phyloP scores from a whole-genome alignment of 306 rosid genomes.

The Senna tora region DNA sequence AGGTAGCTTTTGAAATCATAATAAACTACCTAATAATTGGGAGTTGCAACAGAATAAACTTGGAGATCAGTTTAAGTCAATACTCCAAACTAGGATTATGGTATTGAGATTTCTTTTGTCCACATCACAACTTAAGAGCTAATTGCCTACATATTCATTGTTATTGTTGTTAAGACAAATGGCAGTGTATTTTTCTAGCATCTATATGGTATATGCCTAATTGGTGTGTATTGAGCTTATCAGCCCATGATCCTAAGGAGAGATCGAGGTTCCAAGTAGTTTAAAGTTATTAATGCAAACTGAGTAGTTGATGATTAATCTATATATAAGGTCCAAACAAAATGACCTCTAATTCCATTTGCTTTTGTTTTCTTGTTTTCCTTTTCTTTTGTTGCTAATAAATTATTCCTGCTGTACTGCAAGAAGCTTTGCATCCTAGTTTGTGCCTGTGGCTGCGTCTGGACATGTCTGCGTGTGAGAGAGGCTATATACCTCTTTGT shows the following conservation, averaged over 20 bases:
- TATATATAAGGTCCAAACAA: not conserved
- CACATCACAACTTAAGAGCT: no score
- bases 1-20: constrained; percentile 47
- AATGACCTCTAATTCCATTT: not conserved
- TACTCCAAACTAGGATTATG: not conserved
- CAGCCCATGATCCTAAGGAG: not conserved
- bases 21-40: not conserved
- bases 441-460: not conserved
- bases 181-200: not conserved
- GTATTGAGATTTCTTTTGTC: not conserved
- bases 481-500: not conserved
- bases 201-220: not conserved
- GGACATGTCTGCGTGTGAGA: not conserved
- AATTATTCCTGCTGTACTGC: not conserved
- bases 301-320: not conserved
- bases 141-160: no score
- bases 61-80: not conserved
- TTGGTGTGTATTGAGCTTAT: not conserved
- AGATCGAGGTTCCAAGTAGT: constrained; percentile 3
- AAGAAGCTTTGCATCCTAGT: constrained; percentile 6
- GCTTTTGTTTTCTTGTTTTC: not conserved
- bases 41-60: not conserved
- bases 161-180: not conserved
- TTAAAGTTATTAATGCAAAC: not conserved
- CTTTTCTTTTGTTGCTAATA: not conserved